These are phyloP conservation scores for Rutidosis leptorrhynchoides DNA, from an alignment of 129 eudicot species.

Conservation along the genomic window DNA sequence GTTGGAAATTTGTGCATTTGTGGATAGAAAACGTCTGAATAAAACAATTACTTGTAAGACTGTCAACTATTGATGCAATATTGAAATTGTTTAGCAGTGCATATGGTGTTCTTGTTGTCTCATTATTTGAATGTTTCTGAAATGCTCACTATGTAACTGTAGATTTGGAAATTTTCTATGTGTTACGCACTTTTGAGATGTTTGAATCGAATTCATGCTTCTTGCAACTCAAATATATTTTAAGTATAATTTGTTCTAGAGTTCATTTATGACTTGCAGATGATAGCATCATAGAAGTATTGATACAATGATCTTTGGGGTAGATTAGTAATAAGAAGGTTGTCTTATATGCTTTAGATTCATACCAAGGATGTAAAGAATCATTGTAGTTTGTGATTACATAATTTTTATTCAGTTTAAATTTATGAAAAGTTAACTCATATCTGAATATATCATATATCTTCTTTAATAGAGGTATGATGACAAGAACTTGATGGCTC, in stretches of 20 bases:
- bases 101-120: conserved; percentile 6
- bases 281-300: conserved; percentile 8
- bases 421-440: background rate
- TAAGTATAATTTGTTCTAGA: background rate
- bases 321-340: background rate
- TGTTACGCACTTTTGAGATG: background rate
- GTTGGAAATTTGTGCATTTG: conserved; percentile 25
- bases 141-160: background rate
- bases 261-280: background rate
- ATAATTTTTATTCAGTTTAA: background rate
- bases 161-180: background rate
- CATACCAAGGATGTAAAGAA: background rate
- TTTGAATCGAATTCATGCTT: background rate
- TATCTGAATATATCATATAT: background rate
- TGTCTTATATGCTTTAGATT: background rate
- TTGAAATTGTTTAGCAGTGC: conserved; percentile 7
- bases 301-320: background rate
- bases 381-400: background rate
- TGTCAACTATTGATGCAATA: conserved; percentile 16
- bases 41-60: conserved; percentile 12
- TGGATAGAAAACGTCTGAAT: conserved; percentile 23
- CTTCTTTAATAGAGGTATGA: background rate
- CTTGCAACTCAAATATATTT: background rate
- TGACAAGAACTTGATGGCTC: background rate
- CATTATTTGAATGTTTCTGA: background rate